Percentiles rank a stretch among this genome's conserved stretches.
Conservation (phyloP, 2,329 filamentous ascomycete genomes). For the Lizonia empirigonia region DNA sequence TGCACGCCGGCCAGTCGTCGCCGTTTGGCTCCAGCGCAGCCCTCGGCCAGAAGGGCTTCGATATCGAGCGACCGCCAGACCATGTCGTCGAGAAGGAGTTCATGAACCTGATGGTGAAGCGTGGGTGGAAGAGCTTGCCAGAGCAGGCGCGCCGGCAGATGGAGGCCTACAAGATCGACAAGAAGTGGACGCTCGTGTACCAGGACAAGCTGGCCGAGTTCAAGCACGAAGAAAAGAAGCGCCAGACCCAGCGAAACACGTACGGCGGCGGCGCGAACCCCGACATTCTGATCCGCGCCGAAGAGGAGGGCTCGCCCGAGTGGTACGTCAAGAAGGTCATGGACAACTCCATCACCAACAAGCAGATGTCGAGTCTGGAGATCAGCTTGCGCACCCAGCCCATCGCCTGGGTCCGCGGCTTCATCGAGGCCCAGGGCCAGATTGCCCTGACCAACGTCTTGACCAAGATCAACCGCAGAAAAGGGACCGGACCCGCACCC, state of each 20-base stretch:
- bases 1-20: constrained; percentile 51
- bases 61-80: constrained; percentile 75
- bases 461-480: constrained; percentile 89
- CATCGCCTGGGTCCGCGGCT: constrained; percentile 94
- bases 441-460: constrained; percentile 94
- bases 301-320: constrained; percentile 94
- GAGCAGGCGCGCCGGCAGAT: constrained; percentile 95
- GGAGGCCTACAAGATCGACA: constrained; percentile 89
- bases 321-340: constrained; percentile 98
- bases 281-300: constrained; percentile 74
- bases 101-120: constrained; percentile 91
- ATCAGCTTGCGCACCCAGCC: constrained; percentile 96
- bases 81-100: constrained; percentile 89
- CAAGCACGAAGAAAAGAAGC: constrained; percentile 91
- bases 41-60: constrained; percentile 60
- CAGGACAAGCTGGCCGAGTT: constrained; percentile 92
- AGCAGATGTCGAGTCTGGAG: constrained; percentile 89
- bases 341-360: constrained; percentile 91
- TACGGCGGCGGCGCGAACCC: constrained; percentile 60
- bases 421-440: constrained; percentile 96
- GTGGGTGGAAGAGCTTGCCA: constrained; percentile 95
- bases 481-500: constrained; percentile 72
- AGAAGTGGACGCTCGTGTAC: constrained; percentile 97
- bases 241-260: constrained; percentile 72
- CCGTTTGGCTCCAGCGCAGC: constrained; percentile 56